Conservation (phyloP, 2,329 filamentous ascomycete genomes). For the Gyromitra esculenta region DNA sequence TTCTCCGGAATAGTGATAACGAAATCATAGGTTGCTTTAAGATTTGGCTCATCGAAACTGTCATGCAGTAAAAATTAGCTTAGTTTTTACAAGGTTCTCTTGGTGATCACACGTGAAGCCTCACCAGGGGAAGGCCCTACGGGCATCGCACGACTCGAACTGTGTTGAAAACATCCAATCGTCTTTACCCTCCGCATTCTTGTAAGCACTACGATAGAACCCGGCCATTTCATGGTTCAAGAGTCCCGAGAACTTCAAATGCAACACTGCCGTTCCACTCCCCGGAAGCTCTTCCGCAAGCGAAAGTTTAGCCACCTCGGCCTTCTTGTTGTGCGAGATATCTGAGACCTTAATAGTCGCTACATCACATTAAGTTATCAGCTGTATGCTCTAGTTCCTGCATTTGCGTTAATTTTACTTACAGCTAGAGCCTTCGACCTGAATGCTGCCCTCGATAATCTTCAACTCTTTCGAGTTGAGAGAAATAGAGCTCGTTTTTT, state of each 20-base stretch:
- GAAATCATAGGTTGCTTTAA: conserved; percentile 96
- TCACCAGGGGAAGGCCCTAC: conserved; percentile 86
- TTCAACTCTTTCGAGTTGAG: conserved; percentile 88
- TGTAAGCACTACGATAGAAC: conserved; percentile 95
- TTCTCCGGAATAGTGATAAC: conserved; percentile 89
- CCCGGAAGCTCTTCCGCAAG: conserved; percentile 78
- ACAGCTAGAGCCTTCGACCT: conserved; percentile 61
- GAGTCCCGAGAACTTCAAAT: conserved; percentile 78
- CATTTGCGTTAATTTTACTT: not conserved
- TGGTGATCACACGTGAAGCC: not conserved
- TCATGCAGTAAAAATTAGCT: conserved; percentile 12
- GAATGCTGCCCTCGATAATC: conserved; percentile 73
- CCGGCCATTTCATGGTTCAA: conserved; percentile 93
- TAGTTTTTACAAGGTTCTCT: not conserved
- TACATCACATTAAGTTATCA: conserved; percentile 61
- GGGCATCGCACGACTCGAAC: conserved; percentile 95
- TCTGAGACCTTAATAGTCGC: conserved; percentile 68
- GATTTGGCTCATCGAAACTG: conserved; percentile 92
- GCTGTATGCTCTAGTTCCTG: conserved; percentile 51
- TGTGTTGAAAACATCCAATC: conserved; percentile 86
- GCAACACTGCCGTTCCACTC: conserved; percentile 72
- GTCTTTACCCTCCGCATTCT: conserved; percentile 65
- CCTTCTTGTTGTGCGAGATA: conserved; percentile 82
- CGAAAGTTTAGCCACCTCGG: conserved; percentile 81
- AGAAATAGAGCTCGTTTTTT: conserved; percentile 77